Evolutionary conservation across 495 filamentous ascomycete genomes (phyloP).

Genomic region (Massariosphaeria phaeospora): DNA sequence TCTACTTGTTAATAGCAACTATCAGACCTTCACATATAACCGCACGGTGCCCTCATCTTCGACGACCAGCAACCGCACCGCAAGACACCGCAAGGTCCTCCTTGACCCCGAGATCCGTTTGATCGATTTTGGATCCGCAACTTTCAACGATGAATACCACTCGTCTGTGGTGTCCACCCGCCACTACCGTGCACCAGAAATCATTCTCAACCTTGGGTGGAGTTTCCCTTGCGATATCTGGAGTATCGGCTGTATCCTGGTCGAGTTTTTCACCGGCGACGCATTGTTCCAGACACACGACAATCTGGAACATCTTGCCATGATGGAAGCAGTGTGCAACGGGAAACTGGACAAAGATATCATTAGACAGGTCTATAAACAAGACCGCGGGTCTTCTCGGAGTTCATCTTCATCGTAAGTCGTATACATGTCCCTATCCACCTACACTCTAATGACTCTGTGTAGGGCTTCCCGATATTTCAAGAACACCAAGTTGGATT

Average conservation of each 20-base stretch:
- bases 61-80: constrained; percentile 65
- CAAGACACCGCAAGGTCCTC: constrained; percentile 79
- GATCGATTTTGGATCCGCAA: constrained; percentile 97
- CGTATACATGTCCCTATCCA: constrained; percentile 13
- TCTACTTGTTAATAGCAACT: constrained; percentile 78
- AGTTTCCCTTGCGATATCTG: constrained; percentile 97
- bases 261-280: constrained; percentile 98
- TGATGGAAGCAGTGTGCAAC: constrained; percentile 93
- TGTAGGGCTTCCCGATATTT: constrained; percentile 61
- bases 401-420: constrained; percentile 83
- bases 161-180: constrained; percentile 94
- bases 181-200: constrained; percentile 94
- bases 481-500: constrained; percentile 74
- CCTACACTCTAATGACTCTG: constrained; percentile 31
- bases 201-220: constrained; percentile 95
- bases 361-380: constrained; percentile 65
- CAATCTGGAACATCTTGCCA: constrained; percentile 96
- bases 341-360: constrained; percentile 67
- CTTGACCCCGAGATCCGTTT: constrained; percentile 94
- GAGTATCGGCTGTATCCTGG: constrained; percentile 98
- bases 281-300: constrained; percentile 97
- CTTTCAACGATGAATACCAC: constrained; percentile 97
- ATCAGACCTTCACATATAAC: constrained; percentile 97
- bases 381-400: constrained; percentile 56
- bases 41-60: constrained; percentile 90